Percentiles rank a stretch among this genome's conserved stretches.
These are phyloP conservation scores for Taphrina flavorubra DNA, from an alignment of 1,139 yeast species.

Conservation along the genomic window DNA sequence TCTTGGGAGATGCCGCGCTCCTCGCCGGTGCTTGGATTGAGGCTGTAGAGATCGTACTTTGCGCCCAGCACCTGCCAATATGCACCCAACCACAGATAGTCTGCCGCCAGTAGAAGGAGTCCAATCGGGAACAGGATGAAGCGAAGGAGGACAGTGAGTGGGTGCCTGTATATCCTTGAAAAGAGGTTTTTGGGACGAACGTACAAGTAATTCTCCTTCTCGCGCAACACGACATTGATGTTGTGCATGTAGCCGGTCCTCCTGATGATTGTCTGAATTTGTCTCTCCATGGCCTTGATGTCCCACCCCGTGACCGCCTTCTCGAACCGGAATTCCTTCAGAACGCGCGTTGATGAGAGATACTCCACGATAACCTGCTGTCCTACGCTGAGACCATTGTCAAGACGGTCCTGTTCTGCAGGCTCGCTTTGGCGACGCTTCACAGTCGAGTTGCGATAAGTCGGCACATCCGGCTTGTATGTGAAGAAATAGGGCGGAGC, in stretches of 20 bases:
- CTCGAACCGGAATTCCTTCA: conserved; percentile 22
- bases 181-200: conserved; percentile 15
- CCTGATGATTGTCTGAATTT: conserved; percentile 19
- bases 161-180: conserved; percentile 11
- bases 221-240: background rate
- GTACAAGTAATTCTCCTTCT: conserved; percentile 8
- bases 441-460: conserved; percentile 18
- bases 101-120: conserved; percentile 4
- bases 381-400: conserved; percentile 16
- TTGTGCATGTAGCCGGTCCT: conserved; percentile 12
- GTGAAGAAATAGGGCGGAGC: conserved; percentile 26
- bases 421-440: conserved; percentile 8
- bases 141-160: conserved; percentile 1
- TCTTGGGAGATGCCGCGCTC: conserved; percentile 17
- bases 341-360: background rate
- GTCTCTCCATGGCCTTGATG: conserved; percentile 2
- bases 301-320: conserved; percentile 25
- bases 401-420: conserved; percentile 16
- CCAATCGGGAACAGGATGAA: conserved; percentile 25
- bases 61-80: conserved; percentile 26
- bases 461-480: conserved; percentile 4
- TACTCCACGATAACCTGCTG: conserved; percentile 18
- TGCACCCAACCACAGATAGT: conserved; percentile 19
- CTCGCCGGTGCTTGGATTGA: conserved; percentile 12
- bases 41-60: conserved; percentile 14